Percentiles rank a stretch among this genome's conserved stretches.
Evolutionary conservation across 805 yeast species (phyloP).

Genomic region (Jamesozyma spencerorum): DNA sequence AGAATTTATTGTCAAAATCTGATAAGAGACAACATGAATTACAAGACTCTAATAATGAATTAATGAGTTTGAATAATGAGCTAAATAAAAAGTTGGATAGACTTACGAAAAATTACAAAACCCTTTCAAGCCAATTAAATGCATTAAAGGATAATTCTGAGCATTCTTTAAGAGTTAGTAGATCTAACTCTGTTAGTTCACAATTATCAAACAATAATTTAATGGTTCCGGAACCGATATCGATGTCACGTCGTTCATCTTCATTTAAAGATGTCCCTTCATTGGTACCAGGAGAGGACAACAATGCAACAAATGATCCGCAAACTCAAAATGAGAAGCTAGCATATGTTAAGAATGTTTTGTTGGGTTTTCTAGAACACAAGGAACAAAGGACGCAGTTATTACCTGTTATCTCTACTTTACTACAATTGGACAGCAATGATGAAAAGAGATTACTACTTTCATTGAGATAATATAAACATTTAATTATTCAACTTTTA

Average conservation of each 20-base stretch:
- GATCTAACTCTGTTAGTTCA: conserved; percentile 33
- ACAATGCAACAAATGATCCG: neutral
- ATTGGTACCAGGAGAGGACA: neutral
- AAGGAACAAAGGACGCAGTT: conserved; percentile 82
- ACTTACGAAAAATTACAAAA: conserved; percentile 58
- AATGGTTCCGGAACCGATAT: conserved; percentile 4
- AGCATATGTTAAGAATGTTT: conserved; percentile 79
- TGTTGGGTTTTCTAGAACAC: conserved; percentile 86
- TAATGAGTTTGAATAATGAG: conserved; percentile 58
- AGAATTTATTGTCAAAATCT: conserved; percentile 43
- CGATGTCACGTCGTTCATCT: conserved; percentile 12
- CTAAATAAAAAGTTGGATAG: conserved; percentile 58
- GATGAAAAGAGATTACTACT: conserved; percentile 68
- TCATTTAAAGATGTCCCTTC: conserved; percentile 7
- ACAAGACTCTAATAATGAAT: conserved; percentile 43
- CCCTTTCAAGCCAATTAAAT: conserved; percentile 50
- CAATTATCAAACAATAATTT: conserved; percentile 11
- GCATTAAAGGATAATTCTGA: conserved; percentile 31
- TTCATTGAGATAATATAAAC: conserved; percentile 32
- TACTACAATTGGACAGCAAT: conserved; percentile 55
- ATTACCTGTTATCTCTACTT: conserved; percentile 73
- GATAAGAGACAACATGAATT: conserved; percentile 46
- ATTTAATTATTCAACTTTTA: too few species aligned
- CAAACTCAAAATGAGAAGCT: conserved; percentile 37
- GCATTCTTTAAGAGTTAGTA: conserved; percentile 16